Percentiles rank a stretch among this genome's conserved stretches.
phyloP scores from a whole-genome alignment of 768 basidiomycete species.

The Mycena haematopus region DNA sequence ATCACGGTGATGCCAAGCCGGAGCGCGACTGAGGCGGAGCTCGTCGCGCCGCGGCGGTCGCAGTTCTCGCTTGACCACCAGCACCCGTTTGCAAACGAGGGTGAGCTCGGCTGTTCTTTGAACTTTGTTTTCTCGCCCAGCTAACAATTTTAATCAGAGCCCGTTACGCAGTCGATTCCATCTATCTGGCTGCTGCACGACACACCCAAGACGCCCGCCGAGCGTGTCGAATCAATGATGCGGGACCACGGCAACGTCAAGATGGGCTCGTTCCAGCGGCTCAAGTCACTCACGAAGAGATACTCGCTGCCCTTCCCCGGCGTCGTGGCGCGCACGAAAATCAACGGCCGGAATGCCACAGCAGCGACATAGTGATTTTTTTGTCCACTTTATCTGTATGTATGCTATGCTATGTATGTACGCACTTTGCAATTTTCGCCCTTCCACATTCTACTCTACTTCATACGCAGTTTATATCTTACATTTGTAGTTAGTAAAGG shows the following conservation, averaged over 20 bases:
- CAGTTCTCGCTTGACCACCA: slow-evolving; percentile 31
- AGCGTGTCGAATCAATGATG: slow-evolving; percentile 41
- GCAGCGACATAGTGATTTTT: neutral
- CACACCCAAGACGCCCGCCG: slow-evolving; percentile 41
- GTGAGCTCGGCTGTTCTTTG: slow-evolving; percentile 3
- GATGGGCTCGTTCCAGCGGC: slow-evolving; percentile 44
- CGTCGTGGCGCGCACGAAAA: slow-evolving; percentile 9
- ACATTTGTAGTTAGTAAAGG: slow-evolving; percentile 21
- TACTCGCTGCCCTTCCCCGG: slow-evolving; percentile 53
- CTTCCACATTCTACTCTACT: neutral
- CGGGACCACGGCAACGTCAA: slow-evolving; percentile 30
- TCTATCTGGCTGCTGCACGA: slow-evolving; percentile 59
- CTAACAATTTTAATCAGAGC: slow-evolving; percentile 11
- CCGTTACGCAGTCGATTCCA: slow-evolving; percentile 40
- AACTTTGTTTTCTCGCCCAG: neutral
- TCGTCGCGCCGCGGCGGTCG: slow-evolving; percentile 41
- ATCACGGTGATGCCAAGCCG: slow-evolving; percentile 37
- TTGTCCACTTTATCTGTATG: neutral
- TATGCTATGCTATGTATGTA: neutral
- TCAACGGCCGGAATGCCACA: slow-evolving; percentile 11
- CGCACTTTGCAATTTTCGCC: neutral
- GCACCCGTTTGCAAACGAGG: slow-evolving; percentile 29
- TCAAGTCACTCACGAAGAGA: slow-evolving; percentile 54
- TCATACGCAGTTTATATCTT: slow-evolving; percentile 19
- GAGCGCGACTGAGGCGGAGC: slow-evolving; percentile 38